Evolutionary conservation across 129 eudicot genomes (phyloP), one percentile per base, ranked within the genome.

Genomic region (Logfia minima): DNA sequence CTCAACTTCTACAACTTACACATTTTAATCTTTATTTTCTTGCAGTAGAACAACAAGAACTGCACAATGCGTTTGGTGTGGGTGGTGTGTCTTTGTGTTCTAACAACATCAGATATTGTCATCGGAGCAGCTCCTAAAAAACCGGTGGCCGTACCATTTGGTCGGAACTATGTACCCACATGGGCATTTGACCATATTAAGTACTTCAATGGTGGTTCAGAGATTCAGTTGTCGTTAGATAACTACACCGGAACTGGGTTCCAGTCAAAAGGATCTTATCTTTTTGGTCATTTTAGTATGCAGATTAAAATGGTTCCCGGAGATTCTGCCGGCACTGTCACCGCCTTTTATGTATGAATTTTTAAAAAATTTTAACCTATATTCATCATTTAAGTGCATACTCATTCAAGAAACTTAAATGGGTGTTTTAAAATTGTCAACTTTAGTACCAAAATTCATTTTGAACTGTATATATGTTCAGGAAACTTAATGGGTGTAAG

Each of bases 101-200:
- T 81, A 26, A 29, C 86, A n/a, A 45, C 78, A 71, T 52, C 80
- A 69, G 58, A 45, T 21, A 51, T 77, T 23, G 88, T 83, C 67
- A 48, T 79, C 52, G 96, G 81, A 11, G 88, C 92, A 4, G 58
- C 90, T 4, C 96, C 92, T 0, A 86, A 22, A 75, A 86, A 24
- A 75, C 72, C 98, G 4, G 85, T 88, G 0, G 83, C 85, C 32
- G 98, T 93, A 1, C 90, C 96, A 0, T 93, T 93, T 21, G 95
- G 98, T 1, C 83, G 94, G 43, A 93, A 93, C 95, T 93, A 93
- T 39, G 87, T 82, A 0, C 98, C 98, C 62, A 88, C 96, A 0
- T 93, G 98, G 98, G 95, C 98, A 5, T 93, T 93, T 60, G 98
- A 93, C 77, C 98, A 93, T 61, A 90, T 93, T 75, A 93, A 93